A percentile compares a stretch with the other conserved stretches of the same genome.
Evolutionary conservation across 768 basidiomycete genomes (phyloP).

Genomic region (Podaxis sp.): DNA sequence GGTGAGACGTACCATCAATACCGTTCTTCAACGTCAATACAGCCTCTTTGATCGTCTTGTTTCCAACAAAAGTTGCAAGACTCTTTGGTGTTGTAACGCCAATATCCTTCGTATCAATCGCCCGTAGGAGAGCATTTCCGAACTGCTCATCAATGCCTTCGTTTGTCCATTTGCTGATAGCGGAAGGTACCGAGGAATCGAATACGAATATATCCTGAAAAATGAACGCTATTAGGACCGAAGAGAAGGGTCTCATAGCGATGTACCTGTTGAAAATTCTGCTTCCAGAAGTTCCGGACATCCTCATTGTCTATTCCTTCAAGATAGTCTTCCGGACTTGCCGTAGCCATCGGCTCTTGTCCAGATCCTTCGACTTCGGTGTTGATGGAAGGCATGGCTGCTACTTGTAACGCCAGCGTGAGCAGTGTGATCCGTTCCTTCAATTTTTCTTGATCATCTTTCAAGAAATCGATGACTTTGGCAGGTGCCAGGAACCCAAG

Average conservation of each 20-base stretch:
- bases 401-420: constrained; percentile 6
- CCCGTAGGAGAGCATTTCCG: constrained; percentile 12
- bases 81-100: constrained; percentile 23
- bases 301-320: constrained; percentile 14
- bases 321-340: not conserved
- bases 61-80: constrained; percentile 19
- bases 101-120: constrained; percentile 20
- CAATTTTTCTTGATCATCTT: constrained; percentile 22
- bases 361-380: constrained; percentile 15
- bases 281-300: constrained; percentile 23
- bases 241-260: not conserved
- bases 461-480: constrained; percentile 18
- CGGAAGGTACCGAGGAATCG: constrained; percentile 4
- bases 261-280: constrained; percentile 24
- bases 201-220: not conserved
- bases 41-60: constrained; percentile 14
- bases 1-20: not conserved
- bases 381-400: constrained; percentile 15
- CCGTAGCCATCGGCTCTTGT: constrained; percentile 7
- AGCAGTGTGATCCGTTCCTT: constrained; percentile 24
- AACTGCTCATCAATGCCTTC: constrained; percentile 16
- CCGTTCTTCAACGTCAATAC: not conserved
- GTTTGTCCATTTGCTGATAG: constrained; percentile 16
- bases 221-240: not conserved
- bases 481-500: constrained; percentile 22